phyloP scores from a whole-genome alignment of 2,329 filamentous ascomycete genomes.

The Metarhizium album region DNA sequence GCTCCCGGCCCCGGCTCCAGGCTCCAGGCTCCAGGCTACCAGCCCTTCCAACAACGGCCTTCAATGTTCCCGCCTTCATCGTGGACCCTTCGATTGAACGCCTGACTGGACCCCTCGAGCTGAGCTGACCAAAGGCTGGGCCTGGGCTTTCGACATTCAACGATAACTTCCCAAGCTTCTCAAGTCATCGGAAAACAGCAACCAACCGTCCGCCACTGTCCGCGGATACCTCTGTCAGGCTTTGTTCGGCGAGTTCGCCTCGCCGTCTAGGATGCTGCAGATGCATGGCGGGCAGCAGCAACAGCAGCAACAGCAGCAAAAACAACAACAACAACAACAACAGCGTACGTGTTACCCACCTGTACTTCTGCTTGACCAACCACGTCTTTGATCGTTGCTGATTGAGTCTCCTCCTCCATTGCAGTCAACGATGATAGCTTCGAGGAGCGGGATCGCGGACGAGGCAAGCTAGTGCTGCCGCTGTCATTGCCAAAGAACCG shows the following conservation, averaged over 20 bases:
- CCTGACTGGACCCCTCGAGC: not conserved
- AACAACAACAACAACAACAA: conserved; percentile 18
- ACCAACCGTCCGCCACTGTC: conserved; percentile 11
- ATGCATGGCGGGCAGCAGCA: conserved; percentile 31
- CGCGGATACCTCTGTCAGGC: conserved; percentile 8
- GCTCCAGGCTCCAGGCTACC: not conserved
- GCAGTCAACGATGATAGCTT: conserved; percentile 22
- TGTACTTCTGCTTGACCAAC: not conserved
- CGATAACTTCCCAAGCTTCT: not conserved
- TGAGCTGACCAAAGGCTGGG: conserved; percentile 2
- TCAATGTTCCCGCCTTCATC: not conserved
- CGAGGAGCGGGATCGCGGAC: conserved; percentile 28
- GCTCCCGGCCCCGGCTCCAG: not conserved
- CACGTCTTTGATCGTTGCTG: conserved; percentile 6
- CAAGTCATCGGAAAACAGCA: not conserved
- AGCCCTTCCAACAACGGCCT: not conserved
- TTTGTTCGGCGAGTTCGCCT: conserved; percentile 8
- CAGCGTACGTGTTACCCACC: conserved; percentile 22
- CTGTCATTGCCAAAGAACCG: conserved; percentile 52
- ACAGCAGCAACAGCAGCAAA: conserved; percentile 17
- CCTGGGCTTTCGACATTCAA: not conserved
- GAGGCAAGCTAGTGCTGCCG: conserved; percentile 33
- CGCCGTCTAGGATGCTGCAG: conserved; percentile 31
- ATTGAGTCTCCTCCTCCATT: conserved; percentile 12
- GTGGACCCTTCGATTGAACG: not conserved